A percentile compares a stretch with the other conserved stretches of the same genome.
Evolutionary conservation across 129 eudicot species (phyloP).

Genomic region (Pseudognaphalium luteoalbum): DNA sequence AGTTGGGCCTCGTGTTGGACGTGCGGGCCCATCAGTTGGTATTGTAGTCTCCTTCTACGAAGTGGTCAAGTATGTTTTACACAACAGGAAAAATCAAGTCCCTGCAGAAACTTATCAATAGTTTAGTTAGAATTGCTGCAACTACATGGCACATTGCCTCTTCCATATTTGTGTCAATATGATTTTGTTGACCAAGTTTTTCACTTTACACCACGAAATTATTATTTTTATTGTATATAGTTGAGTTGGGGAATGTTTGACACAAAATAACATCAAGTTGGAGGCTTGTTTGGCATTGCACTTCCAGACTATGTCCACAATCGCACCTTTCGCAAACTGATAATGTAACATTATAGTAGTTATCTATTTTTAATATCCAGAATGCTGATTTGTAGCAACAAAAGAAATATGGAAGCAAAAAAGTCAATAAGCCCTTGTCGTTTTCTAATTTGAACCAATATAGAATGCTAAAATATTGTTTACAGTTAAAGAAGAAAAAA

Average conservation of each 20-base stretch:
- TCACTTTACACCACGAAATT: background rate
- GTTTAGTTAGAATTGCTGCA: background rate
- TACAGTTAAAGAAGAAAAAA: background rate
- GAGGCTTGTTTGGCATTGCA: too few relatives aligned
- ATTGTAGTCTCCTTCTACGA: conserved; percentile 83
- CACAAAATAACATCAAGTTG: too few relatives aligned
- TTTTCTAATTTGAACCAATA: background rate
- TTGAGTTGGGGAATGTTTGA: too few relatives aligned
- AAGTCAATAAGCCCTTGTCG: background rate
- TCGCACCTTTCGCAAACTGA: too few relatives aligned
- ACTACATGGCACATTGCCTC: background rate
- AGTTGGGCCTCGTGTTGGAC: conserved; percentile 76
- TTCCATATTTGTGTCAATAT: background rate
- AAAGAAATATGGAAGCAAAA: background rate
- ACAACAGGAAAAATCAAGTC: conserved; percentile 28
- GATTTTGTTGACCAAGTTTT: background rate
- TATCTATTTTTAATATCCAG: background rate
- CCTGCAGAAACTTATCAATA: background rate
- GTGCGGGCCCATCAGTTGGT: conserved; percentile 90
- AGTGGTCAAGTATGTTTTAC: conserved; percentile 60
- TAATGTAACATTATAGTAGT: too few relatives aligned
- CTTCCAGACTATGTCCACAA: too few relatives aligned
- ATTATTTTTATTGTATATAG: too few relatives aligned
- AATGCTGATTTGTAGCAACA: background rate
- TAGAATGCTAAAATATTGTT: background rate